A percentile compares a stretch with the other conserved stretches of the same genome.
Evolutionary conservation across 768 basidiomycete genomes (phyloP).

Genomic region (Suillus cothurnatus): DNA sequence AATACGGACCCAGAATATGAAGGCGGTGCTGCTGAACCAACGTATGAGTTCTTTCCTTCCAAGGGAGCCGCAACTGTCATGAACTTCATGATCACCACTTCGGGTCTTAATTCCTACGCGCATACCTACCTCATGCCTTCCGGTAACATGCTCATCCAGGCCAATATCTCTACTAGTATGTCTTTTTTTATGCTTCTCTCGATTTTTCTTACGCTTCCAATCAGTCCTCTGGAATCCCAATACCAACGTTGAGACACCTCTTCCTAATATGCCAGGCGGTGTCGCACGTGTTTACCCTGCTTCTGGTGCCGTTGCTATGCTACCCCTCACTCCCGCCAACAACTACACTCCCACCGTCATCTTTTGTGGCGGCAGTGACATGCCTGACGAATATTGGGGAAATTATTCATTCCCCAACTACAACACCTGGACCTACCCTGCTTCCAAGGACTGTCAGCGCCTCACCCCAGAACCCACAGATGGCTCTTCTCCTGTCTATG

Average conservation of each 20-base stretch:
- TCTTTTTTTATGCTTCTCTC: constrained; percentile 11
- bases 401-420: constrained; percentile 73
- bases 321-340: constrained; percentile 88
- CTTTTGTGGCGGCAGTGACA: constrained; percentile 89
- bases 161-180: constrained; percentile 74
- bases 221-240: constrained; percentile 54
- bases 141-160: constrained; percentile 80
- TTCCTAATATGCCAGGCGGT: constrained; percentile 72
- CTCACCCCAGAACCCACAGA: constrained; percentile 85
- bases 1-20: constrained; percentile 62
- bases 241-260: constrained; percentile 56
- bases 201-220: neutral
- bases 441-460: constrained; percentile 74
- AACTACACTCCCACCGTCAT: constrained; percentile 83
- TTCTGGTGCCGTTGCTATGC: constrained; percentile 85
- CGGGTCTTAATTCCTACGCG: constrained; percentile 78
- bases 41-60: constrained; percentile 81
- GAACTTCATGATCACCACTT: constrained; percentile 70
- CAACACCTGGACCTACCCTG: constrained; percentile 73
- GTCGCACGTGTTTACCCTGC: constrained; percentile 88
- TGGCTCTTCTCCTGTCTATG: constrained; percentile 59
- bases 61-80: constrained; percentile 53
- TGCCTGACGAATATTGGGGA: constrained; percentile 73
- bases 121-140: constrained; percentile 75
- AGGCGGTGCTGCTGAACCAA: constrained; percentile 78